phyloP scores from a whole-genome alignment of 306 rosid species.

The Acacia melanoxylon region DNA sequence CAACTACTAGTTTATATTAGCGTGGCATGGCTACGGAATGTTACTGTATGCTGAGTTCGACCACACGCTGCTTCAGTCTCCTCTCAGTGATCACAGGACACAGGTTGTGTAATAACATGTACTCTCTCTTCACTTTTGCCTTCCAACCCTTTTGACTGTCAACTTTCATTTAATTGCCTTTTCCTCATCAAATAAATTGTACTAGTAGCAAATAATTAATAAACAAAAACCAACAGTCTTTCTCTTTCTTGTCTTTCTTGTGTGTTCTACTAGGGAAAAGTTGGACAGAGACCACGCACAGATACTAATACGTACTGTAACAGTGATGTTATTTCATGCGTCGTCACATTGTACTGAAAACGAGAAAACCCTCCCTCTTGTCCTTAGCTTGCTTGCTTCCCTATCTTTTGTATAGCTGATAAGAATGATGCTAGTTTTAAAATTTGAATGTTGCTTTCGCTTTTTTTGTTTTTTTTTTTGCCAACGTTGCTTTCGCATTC shows the following conservation, averaged over 20 bases:
- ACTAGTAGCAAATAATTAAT: background rate
- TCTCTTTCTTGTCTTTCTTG: background rate
- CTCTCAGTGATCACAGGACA: background rate
- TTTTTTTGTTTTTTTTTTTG: too few relatives aligned
- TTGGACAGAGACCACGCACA: background rate
- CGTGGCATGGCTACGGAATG: background rate
- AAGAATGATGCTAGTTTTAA: background rate
- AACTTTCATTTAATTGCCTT: background rate
- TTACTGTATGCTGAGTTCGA: conserved; percentile 20
- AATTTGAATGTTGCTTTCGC: background rate
- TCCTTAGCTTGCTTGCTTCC: background rate
- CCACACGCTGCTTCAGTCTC: conserved; percentile 1
- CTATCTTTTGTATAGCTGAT: background rate
- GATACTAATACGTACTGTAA: background rate
- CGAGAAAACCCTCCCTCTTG: background rate
- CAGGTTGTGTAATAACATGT: background rate
- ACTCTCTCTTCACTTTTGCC: background rate
- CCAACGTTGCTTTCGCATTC: background rate
- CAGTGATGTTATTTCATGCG: conserved; percentile 3
- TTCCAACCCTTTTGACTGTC: conserved; percentile 28
- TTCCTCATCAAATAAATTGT: background rate
- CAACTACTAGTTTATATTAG: too few relatives aligned
- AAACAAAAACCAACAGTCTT: background rate
- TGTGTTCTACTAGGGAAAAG: background rate
- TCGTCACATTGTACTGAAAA: conserved; percentile 12